Evolutionary conservation across 208 protist species (phyloP), one percentile per base, ranked within the genome.

Genomic region (Trypanosoma boissoni): DNA sequence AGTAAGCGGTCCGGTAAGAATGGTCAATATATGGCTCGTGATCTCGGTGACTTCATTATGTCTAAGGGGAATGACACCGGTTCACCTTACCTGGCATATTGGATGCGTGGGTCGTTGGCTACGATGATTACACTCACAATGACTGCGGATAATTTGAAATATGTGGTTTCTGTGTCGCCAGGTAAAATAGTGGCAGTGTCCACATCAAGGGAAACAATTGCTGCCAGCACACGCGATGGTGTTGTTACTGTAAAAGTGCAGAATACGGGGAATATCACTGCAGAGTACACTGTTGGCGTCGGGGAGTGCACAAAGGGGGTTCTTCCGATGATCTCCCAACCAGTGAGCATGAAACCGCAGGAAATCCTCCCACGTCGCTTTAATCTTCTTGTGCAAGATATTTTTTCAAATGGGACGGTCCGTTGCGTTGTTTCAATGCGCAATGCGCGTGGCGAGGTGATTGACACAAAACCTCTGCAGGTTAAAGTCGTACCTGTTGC

Each of bases 111-210:
- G n/a, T 69, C 86, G 0, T 43, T 78, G 5, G 48, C 82, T 8
- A 78, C 77, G 0, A 74, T 92, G 75, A 39, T 96, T 36, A 85
- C 71, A 2, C 46, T 96, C 44, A 83, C 78, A 20, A 50, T 94
- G 49, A 69, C 45, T 27, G 90, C 90, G 1, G 90, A 93, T 58
- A 75, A 83, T 44, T 64, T 96, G 20, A 52, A 76, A 51, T 96
- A 88, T 72, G 63, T 84, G 43, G 58, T 85, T 4, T 74, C 82
- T 7, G 74, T 94, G 31, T 74, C 81, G 51, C 48, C 64, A 2
- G 90, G 84, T 37, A 50, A 39, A 10, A 93, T 96, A 56, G 16
- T 91, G 8, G 46, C 31, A 8, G 70, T 72, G 5, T 9, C 14
- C 1, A 45, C 93, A 34, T 80, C 74, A 58, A 58, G 56, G 26